Evolutionary conservation across 495 filamentous ascomycete genomes (phyloP), one percentile per base, ranked within the genome.

Genomic region (Tuber indicum): DNA sequence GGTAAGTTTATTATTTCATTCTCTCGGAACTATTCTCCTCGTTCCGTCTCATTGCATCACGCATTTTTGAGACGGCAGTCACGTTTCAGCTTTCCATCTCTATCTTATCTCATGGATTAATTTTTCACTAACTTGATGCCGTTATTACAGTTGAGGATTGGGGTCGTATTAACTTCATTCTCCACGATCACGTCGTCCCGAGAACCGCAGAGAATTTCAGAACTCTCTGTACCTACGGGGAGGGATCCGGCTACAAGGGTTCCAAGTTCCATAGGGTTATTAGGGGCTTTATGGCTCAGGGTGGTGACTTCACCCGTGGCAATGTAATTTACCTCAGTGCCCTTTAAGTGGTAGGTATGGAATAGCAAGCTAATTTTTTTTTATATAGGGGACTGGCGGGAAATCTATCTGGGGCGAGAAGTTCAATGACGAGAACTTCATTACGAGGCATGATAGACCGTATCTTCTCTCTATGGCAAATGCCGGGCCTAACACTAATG

Each of bases 281-380:
- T 85, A 92, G 92, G 74, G 83, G 90, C 46, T 99, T 99, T 90
- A 99, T 99, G 96, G 93, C 98, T 85, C 96, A 99, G 89, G 96
- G 96, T 85, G 96, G 96, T 88, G 96, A 99, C 89, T 99, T 98
- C 89, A 99, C 96, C 85, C 92, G 91, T 84, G 90, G 91, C 85
- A 97, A 99, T 85, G 93, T 94, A 84, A 86, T 91, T 86, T 36
- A 66, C 58, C 26, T 85, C 83, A 70, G 81, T 52, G 82, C 82
- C 77, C 85, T 83, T 76, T 84, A 75, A 85, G 84, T 83, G 83
- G 84, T 45, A 47, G 17, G 14, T 58, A 41, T 39, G 32, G 76
- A 72, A 78, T 79, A 52, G 71, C 83, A 73, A 76, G 43, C 78
- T 78, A 82, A 83, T 44, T 41, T 41, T 41, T 41, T 41, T 41